These are phyloP conservation scores for Hura crepitans DNA, from an alignment of 441 rosid genomes.

Conservation along the genomic window DNA sequence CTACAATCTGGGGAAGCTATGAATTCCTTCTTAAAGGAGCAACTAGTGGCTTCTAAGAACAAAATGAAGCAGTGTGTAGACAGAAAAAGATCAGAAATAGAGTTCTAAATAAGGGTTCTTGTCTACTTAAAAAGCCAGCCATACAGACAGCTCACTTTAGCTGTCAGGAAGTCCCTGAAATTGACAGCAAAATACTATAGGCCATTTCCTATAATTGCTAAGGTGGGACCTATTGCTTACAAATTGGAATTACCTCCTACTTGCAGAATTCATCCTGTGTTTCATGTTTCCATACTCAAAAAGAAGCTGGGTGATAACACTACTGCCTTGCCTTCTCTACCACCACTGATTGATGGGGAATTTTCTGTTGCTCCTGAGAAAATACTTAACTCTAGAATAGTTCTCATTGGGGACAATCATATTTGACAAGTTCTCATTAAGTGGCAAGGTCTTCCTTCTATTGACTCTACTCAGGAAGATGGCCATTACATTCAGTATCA, in stretches of 20 bases:
- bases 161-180: neutral
- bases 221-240: neutral
- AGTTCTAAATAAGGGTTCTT: neutral
- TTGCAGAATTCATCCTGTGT: neutral
- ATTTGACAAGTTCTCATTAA: too few relatives aligned
- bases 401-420: too few relatives aligned
- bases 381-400: too few relatives aligned
- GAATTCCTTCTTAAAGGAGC: neutral
- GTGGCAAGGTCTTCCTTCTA: too few relatives aligned
- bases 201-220: neutral
- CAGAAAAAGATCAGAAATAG: neutral
- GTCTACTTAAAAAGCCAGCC: neutral
- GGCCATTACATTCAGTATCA: too few relatives aligned
- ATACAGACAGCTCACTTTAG: neutral
- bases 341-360: too few relatives aligned
- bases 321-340: too few relatives aligned
- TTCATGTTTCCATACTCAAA: neutral
- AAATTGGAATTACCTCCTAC: neutral
- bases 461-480: too few relatives aligned
- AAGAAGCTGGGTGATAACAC: too few relatives aligned
- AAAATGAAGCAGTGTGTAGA: neutral
- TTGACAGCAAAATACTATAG: neutral
- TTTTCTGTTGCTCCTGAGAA: too few relatives aligned
- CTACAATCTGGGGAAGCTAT: too few relatives aligned
- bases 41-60: neutral